phyloP scores from a whole-genome alignment of 2,329 filamentous ascomycete genomes.

The Hypoxylon sp. region DNA sequence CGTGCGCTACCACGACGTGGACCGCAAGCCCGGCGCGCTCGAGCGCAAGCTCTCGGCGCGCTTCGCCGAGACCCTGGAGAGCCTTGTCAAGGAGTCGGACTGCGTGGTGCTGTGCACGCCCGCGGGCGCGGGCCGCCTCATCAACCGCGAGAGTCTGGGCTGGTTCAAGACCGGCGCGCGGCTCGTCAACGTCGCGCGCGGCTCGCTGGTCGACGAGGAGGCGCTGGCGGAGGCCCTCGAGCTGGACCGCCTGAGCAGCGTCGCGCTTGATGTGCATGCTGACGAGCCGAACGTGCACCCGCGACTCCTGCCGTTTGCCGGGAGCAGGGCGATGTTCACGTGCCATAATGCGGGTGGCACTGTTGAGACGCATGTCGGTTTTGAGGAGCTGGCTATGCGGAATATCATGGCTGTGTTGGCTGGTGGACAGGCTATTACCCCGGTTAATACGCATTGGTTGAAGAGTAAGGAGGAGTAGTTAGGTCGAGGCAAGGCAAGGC shows the following conservation, averaged over 20 bases:
- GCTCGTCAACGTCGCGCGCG: conserved; percentile 73
- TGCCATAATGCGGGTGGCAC: conserved; percentile 74
- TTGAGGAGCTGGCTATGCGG: conserved; percentile 72
- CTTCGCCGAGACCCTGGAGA: conserved; percentile 60
- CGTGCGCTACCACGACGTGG: conserved; percentile 69
- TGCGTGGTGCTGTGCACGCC: conserved; percentile 71
- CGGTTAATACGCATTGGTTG: conserved; percentile 66
- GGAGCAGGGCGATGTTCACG: conserved; percentile 64
- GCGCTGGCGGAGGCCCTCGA: conserved; percentile 68
- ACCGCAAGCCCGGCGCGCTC: conserved; percentile 55
- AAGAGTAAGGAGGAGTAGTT: no score
- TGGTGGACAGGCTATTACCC: conserved; percentile 62
- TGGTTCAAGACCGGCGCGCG: conserved; percentile 63
- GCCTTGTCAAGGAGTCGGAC: conserved; percentile 62
- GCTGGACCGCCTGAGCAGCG: conserved; percentile 56
- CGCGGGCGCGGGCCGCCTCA: conserved; percentile 54
- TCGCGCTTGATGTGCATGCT: conserved; percentile 71
- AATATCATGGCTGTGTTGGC: conserved; percentile 69
- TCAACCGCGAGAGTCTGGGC: conserved; percentile 57
- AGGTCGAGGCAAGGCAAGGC: no score
- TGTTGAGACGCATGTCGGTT: conserved; percentile 70
- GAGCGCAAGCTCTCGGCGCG: conserved; percentile 55
- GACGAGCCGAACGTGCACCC: conserved; percentile 64
- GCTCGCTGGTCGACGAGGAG: conserved; percentile 70
- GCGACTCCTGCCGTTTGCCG: conserved; percentile 53